These are phyloP conservation scores for Paramecium primaurelia DNA, from an alignment of 73 alveolate genomes.

Conservation along the genomic window DNA sequence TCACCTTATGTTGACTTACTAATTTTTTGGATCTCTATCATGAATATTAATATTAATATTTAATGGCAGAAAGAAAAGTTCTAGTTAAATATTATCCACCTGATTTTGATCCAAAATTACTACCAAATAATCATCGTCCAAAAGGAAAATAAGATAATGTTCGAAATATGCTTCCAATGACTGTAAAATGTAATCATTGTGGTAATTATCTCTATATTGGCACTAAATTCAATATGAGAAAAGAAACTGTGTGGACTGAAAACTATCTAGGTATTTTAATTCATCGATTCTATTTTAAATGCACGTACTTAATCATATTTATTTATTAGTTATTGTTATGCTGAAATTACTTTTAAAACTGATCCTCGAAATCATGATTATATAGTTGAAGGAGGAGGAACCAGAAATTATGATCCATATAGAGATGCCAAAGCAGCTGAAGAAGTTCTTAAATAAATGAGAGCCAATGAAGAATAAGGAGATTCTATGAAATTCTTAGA, in stretches of 20 bases:
- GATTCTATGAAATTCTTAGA: constrained; percentile 97
- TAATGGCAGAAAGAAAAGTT: constrained; percentile 96
- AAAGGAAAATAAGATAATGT: constrained; percentile 84
- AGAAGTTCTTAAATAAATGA: constrained; percentile 82
- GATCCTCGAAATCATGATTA: constrained; percentile 99
- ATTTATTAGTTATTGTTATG: constrained; percentile 74
- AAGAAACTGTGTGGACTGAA: constrained; percentile 93
- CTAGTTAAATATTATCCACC: constrained; percentile 96
- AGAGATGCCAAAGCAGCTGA: constrained; percentile 94
- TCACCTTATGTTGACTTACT: neutral
- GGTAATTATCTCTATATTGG: constrained; percentile 97
- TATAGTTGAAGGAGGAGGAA: constrained; percentile 94
- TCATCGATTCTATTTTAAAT: constrained; percentile 94
- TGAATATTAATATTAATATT: neutral
- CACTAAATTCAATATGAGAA: constrained; percentile 97
- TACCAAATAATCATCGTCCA: constrained; percentile 76
- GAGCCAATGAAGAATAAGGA: constrained; percentile 87
- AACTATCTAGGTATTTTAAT: constrained; percentile 94
- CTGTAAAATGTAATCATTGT: constrained; percentile 90
- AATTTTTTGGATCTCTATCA: neutral
- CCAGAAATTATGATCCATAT: constrained; percentile 97
- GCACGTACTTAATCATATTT: constrained; percentile 63
- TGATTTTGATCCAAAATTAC: constrained; percentile 93
- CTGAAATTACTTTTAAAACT: constrained; percentile 97
- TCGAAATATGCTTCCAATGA: constrained; percentile 97